phyloP scores from a whole-genome alignment of 768 basidiomycete genomes.

The Boletales sp. region DNA sequence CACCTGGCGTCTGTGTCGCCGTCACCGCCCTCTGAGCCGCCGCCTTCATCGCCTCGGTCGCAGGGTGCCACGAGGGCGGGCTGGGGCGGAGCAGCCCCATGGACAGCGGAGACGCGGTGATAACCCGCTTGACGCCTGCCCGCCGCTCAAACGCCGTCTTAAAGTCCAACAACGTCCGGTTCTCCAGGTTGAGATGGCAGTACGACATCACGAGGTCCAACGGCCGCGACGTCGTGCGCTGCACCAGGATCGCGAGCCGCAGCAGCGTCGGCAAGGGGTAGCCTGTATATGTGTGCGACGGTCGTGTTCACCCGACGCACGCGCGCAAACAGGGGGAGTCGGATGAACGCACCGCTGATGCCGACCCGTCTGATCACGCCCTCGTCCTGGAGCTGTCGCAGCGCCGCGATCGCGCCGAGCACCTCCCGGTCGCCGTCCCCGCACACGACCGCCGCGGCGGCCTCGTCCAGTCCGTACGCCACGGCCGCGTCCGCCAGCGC shows the following conservation, averaged over 20 bases:
- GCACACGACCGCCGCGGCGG: conserved; percentile 51
- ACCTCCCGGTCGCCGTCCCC: conserved; percentile 73
- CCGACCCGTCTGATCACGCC: conserved; percentile 74
- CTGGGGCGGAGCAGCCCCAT: conserved; percentile 72
- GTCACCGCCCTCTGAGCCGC: conserved; percentile 39
- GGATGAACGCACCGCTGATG: conserved; percentile 57
- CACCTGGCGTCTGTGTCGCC: conserved; percentile 33
- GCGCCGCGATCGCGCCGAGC: conserved; percentile 61
- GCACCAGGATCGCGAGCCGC: conserved; percentile 72
- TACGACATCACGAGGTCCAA: conserved; percentile 80
- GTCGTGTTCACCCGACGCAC: no score
- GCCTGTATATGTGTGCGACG: conserved; percentile 44
- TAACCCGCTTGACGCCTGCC: conserved; percentile 62
- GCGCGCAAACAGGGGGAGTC: no score
- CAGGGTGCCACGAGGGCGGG: conserved; percentile 75
- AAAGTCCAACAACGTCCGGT: conserved; percentile 55
- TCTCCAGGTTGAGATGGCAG: conserved; percentile 77
- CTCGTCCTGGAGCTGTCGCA: conserved; percentile 66
- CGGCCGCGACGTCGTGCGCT: conserved; percentile 64
- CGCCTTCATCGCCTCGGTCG: conserved; percentile 46
- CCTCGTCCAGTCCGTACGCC: conserved; percentile 59
- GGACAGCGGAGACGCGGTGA: conserved; percentile 78
- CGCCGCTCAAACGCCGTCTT: conserved; percentile 53
- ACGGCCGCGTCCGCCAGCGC: conserved; percentile 51
- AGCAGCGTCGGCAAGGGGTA: conserved; percentile 82